Evolutionary conservation across 1,284 basidiomycete species (phyloP), one percentile per base, ranked within the genome.

Genomic region (Microbotryum violaceum): DNA sequence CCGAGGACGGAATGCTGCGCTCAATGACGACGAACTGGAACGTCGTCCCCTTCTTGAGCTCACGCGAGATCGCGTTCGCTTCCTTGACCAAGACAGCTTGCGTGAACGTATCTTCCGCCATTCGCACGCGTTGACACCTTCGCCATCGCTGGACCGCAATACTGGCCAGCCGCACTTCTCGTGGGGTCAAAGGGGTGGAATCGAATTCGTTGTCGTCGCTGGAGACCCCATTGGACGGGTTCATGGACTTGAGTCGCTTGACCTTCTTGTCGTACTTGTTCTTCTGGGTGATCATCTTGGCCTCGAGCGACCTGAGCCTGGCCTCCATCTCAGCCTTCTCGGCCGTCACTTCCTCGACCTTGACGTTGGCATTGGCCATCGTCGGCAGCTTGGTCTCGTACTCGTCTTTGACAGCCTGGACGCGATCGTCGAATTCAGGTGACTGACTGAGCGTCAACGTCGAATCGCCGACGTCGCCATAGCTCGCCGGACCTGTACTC

Each of bases 11-110:
- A 3, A 85, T 83, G 25, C 56, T 56, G 4, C 54, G 49, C 27
- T 88, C 89, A 54, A 92, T 85, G 27, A 89, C 84, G 53, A 96
- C 83, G 72, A 96, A 94, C 75, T 98, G 97, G 75, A 93, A 97
- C 9, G 84, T 82, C 48, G 94, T 88, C 50, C 86, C 82, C 74
- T 93, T 91, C 42, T 82, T 81, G 49, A 96, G 82, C 74, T 91
- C 88, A 71, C 86, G 86, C 76, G 90, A 93, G 72, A 94, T 87
- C 47, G 94, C 82, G 74, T 97, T 97, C 10, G 92, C 93, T 77
- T 98, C 94, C 75, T 94, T 93, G 49, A 98, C 79, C 57, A 88
- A 76, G 0, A 92, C 86, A 6, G 94, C 93, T 72, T 85, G 86
- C 7, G 86, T 86, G 51, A 98, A 78, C 10, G 94, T 83, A 52